phyloP scores from a whole-genome alignment of 2,329 filamentous ascomycete species.

The Cytospora chrysosperma region DNA sequence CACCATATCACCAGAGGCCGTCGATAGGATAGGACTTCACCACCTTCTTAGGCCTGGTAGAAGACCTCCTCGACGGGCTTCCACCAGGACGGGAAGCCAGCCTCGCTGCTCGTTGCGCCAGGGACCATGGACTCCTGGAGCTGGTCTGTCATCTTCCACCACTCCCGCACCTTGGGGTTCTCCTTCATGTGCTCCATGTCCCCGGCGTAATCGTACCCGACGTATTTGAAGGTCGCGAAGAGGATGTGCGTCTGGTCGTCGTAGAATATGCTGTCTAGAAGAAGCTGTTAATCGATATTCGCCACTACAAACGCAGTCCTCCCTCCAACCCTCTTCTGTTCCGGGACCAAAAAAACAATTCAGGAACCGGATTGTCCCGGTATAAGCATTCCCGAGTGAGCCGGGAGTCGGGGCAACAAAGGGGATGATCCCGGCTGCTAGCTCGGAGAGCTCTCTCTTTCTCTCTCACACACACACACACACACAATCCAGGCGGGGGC shows the following conservation, averaged over 20 bases:
- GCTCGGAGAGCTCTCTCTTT: too few species aligned
- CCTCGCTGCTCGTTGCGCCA: constrained; percentile 57
- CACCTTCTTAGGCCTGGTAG: constrained; percentile 49
- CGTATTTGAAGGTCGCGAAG: constrained; percentile 76
- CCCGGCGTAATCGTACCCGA: constrained; percentile 68
- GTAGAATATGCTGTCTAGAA: constrained; percentile 70
- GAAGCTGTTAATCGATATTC: not conserved
- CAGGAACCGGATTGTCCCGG: not conserved
- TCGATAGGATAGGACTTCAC: not conserved
- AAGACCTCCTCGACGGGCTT: constrained; percentile 69
- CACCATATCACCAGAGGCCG: not conserved
- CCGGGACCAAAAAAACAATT: too few species aligned
- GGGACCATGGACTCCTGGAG: constrained; percentile 67
- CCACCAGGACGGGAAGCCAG: constrained; percentile 67
- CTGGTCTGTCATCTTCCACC: constrained; percentile 78
- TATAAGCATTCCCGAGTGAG: not conserved
- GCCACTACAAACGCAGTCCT: not conserved
- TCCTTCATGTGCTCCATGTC: constrained; percentile 76
- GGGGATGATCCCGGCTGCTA: not conserved
- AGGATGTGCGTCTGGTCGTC: constrained; percentile 62
- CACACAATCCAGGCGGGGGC: too few species aligned
- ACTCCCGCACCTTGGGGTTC: constrained; percentile 71
- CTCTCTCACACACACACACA: not conserved
- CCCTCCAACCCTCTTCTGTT: too few species aligned
- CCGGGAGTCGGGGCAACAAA: not conserved